phyloP scores from a whole-genome alignment of 148 eudicot genomes.

The Heliosperma pusillum region DNA sequence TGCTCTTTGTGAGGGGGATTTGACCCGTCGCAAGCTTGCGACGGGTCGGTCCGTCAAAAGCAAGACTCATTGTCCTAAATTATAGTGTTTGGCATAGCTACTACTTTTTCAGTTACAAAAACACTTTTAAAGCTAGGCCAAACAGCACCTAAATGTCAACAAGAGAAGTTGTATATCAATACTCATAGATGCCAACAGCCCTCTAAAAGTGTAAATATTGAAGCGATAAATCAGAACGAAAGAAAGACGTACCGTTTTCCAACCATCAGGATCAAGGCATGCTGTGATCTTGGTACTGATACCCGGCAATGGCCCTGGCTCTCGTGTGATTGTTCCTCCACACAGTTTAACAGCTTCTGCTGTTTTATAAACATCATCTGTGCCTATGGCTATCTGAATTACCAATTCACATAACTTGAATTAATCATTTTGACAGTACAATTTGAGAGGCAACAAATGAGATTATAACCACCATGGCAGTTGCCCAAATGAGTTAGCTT shows the following conservation, averaged over 20 bases:
- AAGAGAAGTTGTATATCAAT: no score
- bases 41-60: no score
- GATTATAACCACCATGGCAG: not conserved
- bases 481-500: not conserved
- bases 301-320: conserved; percentile 50
- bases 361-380: conserved; percentile 49
- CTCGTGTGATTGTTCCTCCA: conserved; percentile 43
- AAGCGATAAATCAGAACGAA: not conserved
- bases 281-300: conserved; percentile 47
- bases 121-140: no score
- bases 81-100: no score
- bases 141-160: no score
- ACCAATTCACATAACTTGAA: not conserved
- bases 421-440: not conserved
- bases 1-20: no score
- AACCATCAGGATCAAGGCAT: conserved; percentile 52
- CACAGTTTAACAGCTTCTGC: conserved; percentile 44
- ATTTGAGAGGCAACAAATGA: not conserved
- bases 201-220: not conserved
- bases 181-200: no score
- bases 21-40: no score
- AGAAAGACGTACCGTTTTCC: conserved; percentile 38
- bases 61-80: no score
- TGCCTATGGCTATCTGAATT: conserved; percentile 47
- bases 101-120: no score